Percentiles rank a stretch among this genome's conserved stretches.
phyloP scores from a whole-genome alignment of 257 asterid genomes.

The Henckelia pumila region DNA sequence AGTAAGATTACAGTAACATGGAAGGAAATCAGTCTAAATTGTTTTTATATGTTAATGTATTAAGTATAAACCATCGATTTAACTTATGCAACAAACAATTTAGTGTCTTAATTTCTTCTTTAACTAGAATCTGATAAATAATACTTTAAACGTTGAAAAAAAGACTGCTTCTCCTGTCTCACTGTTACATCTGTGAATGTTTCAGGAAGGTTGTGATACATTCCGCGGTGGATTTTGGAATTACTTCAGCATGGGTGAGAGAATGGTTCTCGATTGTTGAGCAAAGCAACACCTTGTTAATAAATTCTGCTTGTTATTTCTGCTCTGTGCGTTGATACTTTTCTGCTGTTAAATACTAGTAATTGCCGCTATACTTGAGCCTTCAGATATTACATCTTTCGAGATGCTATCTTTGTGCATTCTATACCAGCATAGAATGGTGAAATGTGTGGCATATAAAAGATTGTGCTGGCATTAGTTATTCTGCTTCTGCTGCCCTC shows the following conservation, averaged over 20 bases:
- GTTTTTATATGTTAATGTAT: too few relatives aligned
- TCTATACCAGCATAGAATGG: too few relatives aligned
- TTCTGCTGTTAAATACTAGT: neutral
- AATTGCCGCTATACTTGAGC: neutral
- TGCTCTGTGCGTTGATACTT: neutral
- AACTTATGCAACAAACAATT: neutral
- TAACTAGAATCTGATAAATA: neutral
- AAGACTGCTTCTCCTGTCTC: neutral
- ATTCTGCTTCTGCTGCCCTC: too few relatives aligned
- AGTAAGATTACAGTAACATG: neutral
- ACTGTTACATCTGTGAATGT: slow-evolving; percentile 12
- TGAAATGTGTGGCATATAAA: too few relatives aligned
- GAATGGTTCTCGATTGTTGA: neutral
- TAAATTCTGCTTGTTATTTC: neutral
- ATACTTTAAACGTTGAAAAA: neutral
- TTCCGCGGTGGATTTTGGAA: slow-evolving; percentile 59
- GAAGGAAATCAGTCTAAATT: neutral
- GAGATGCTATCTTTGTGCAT: neutral
- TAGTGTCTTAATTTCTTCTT: neutral
- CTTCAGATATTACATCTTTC: neutral
- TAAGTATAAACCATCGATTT: neutral
- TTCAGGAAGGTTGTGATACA: slow-evolving; percentile 50
- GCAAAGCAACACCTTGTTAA: neutral
- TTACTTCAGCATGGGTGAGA: slow-evolving; percentile 52
- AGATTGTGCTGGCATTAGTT: too few relatives aligned